Conservation (phyloP, 2,329 filamentous ascomycete genomes). For the Cyanodermella asteris region DNA sequence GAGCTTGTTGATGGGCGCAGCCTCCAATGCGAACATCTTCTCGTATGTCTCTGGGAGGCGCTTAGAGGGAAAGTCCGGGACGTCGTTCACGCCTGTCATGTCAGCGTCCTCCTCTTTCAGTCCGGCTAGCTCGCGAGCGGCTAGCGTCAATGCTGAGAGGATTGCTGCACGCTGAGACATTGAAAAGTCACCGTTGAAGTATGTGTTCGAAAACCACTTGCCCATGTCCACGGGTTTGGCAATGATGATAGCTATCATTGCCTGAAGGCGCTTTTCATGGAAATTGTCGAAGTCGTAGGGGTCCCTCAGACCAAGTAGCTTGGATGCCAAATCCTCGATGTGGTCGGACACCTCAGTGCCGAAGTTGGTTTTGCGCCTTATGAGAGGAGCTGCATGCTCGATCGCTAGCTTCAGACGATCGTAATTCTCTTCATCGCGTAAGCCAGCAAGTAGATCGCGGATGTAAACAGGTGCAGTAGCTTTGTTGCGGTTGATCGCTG, state of each 20-base stretch:
- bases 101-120: slow-evolving; percentile 34
- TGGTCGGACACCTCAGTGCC: slow-evolving; percentile 76
- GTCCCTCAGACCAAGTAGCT: slow-evolving; percentile 63
- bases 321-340: slow-evolving; percentile 53
- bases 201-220: slow-evolving; percentile 62
- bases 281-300: slow-evolving; percentile 67
- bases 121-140: slow-evolving; percentile 67
- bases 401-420: slow-evolving; percentile 68
- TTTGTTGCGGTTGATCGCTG: slow-evolving; percentile 64
- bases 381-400: slow-evolving; percentile 52
- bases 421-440: slow-evolving; percentile 63
- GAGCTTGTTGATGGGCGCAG: slow-evolving; percentile 43
- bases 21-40: slow-evolving; percentile 36
- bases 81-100: slow-evolving; percentile 14
- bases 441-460: slow-evolving; percentile 55
- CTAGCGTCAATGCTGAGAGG: slow-evolving; percentile 60
- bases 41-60: slow-evolving; percentile 53
- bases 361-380: slow-evolving; percentile 71
- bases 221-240: slow-evolving; percentile 58
- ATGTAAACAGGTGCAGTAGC: slow-evolving; percentile 75
- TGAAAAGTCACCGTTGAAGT: slow-evolving; percentile 84
- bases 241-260: slow-evolving; percentile 61
- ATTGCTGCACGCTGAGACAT: slow-evolving; percentile 63
- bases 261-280: slow-evolving; percentile 50
- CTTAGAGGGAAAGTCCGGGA: slow-evolving; percentile 53